Evolutionary conservation across 352 stramenopile species (phyloP), one percentile per base, ranked within the genome.

Genomic region (Pythium pyrilobum): DNA sequence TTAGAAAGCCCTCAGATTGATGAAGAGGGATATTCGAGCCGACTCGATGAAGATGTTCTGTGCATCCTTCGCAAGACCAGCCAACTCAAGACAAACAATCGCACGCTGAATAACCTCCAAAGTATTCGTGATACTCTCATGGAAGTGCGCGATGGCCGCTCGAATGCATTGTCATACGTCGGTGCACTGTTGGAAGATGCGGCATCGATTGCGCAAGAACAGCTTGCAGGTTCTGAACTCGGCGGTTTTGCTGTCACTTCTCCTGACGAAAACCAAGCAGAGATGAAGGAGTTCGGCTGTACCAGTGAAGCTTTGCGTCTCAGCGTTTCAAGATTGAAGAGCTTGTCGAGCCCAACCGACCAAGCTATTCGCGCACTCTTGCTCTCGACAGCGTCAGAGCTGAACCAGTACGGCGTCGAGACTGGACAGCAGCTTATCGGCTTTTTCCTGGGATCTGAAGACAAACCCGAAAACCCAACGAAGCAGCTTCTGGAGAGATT

Each of bases 351-450:
- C 9, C 66, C 68, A 18, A 65, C 85, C 16, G 66, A 85, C 25
- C 50, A 6, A 10, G 67, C 59, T 5, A 52, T 90, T 25, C 65
- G 70, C 13, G 67, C 65, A 27, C 57, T 89, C 25, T 59, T 92
- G 37, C 77, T 73, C n/a, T 77, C 76, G 11, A 76, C 81, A 57
- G 74, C 83, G 18, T 67, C 82, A 21, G 71, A 87, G 16, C 83
- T 92, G 46, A 58, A 54, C 42, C 69, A 72, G n/a, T 91, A 87
- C 56, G 82, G 77, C 24, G 89, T 92, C 47, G 80, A 92, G 38
- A 83, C 71, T 1, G 58, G 67, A 32, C 54, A 68, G 5, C 76
- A 91, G 33, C 76, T 68, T 0, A 56, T 87, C 21, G 85, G 76
- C 42, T 92, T 92, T 44, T 85, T 89, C 21, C 52, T 92, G 10